phyloP scores from a whole-genome alignment of 768 basidiomycete species.

The Peribolospora kevripleyi region DNA sequence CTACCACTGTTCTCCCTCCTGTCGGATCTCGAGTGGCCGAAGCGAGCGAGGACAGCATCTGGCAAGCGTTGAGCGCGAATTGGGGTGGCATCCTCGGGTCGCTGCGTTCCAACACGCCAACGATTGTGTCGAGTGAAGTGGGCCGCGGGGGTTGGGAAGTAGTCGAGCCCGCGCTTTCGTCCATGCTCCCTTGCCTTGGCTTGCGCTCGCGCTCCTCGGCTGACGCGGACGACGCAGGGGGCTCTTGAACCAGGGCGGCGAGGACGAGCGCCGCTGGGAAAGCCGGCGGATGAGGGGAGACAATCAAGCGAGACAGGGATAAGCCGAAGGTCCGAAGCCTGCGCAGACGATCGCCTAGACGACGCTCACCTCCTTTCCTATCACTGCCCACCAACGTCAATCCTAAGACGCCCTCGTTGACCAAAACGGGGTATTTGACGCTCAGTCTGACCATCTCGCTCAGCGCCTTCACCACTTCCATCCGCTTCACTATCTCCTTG shows the following conservation, averaged over 20 bases:
- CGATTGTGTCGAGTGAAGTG: background rate
- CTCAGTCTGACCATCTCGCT: constrained; percentile 49
- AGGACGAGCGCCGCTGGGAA: constrained; percentile 36
- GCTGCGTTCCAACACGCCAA: too few species aligned
- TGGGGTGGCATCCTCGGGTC: too few species aligned
- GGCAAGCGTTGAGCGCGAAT: too few species aligned
- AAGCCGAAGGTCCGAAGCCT: background rate
- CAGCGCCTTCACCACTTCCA: constrained; percentile 37
- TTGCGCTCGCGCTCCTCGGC: constrained; percentile 16
- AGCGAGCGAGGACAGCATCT: too few species aligned
- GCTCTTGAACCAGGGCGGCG: constrained; percentile 29
- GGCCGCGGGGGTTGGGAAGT: background rate
- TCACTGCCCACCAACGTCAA: constrained; percentile 45
- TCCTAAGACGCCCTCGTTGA: constrained; percentile 73
- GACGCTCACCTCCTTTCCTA: constrained; percentile 25
- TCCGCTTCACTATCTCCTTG: constrained; percentile 22
- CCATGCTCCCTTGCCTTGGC: constrained; percentile 14
- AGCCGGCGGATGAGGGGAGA: constrained; percentile 1
- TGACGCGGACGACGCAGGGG: constrained; percentile 26
- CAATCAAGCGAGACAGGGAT: background rate
- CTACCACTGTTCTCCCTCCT: too few species aligned
- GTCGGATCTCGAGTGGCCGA: too few species aligned
- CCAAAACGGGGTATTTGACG: constrained; percentile 52
- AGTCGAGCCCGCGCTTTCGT: constrained; percentile 28
- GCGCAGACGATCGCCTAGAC: constrained; percentile 15